phyloP scores from a whole-genome alignment of 108 stramenopile species.

The Licmophora abbreviata region DNA sequence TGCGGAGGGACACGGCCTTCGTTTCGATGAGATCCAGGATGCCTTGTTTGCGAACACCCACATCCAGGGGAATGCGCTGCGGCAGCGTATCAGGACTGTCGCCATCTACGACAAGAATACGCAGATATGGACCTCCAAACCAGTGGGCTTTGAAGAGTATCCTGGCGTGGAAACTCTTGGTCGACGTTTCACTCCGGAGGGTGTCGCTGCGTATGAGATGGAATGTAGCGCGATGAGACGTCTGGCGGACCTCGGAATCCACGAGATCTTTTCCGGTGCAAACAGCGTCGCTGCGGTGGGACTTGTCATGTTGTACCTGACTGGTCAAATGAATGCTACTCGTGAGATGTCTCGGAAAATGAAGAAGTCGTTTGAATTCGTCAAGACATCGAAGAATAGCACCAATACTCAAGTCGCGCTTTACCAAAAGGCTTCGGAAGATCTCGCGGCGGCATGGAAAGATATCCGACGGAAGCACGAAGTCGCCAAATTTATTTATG shows the following conservation, averaged over 20 bases:
- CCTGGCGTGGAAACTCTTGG: constrained; percentile 71
- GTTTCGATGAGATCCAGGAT: constrained; percentile 65
- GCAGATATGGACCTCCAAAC: constrained; percentile 64
- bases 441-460: constrained; percentile 53
- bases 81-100: constrained; percentile 67
- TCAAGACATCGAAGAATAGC: constrained; percentile 27
- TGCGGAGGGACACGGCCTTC: constrained; percentile 42
- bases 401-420: constrained; percentile 28
- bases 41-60: constrained; percentile 45
- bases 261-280: constrained; percentile 50
- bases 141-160: constrained; percentile 60
- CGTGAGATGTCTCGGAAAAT: constrained; percentile 45
- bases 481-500: constrained; percentile 80
- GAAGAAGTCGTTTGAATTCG: constrained; percentile 56
- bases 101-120: constrained; percentile 72
- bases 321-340: constrained; percentile 57
- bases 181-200: constrained; percentile 47
- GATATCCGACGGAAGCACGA: constrained; percentile 63
- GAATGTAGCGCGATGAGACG: constrained; percentile 50
- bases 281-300: constrained; percentile 52
- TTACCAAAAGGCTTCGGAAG: constrained; percentile 55
- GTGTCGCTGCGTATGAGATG: constrained; percentile 69
- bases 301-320: constrained; percentile 61
- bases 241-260: constrained; percentile 71
- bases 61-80: constrained; percentile 43